phyloP scores from a whole-genome alignment of 345 rosid species.

The Syzygium grande region DNA sequence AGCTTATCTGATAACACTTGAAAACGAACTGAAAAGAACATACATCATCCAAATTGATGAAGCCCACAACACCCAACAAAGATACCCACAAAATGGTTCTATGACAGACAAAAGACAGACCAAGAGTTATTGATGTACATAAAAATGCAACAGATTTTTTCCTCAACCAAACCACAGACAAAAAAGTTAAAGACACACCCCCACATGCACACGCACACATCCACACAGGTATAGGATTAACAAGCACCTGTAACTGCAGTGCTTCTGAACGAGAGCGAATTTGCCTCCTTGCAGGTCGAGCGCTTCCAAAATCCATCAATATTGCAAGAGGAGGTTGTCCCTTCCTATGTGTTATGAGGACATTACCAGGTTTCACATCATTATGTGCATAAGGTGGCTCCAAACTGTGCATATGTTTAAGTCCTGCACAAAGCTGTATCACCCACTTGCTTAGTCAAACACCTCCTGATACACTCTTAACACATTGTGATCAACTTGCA shows the following conservation, averaged over 20 bases:
- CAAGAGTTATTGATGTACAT: neutral
- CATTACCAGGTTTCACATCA: constrained; percentile 98
- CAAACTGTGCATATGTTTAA: constrained; percentile 86
- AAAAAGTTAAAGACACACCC: neutral
- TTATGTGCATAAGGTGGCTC: constrained; percentile 98
- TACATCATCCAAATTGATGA: neutral
- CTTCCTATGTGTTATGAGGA: constrained; percentile 67
- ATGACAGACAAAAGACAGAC: neutral
- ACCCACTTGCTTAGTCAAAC: constrained; percentile 9
- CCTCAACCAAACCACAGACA: neutral
- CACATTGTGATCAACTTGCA: neutral
- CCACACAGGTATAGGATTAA: neutral
- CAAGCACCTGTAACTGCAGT: constrained; percentile 75
- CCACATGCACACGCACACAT: neutral
- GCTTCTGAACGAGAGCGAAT: constrained; percentile 92
- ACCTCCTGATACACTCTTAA: neutral
- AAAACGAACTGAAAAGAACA: neutral
- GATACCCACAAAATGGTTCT: neutral
- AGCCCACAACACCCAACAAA: neutral
- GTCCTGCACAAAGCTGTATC: constrained; percentile 90
- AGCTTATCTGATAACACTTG: neutral
- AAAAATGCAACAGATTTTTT: neutral
- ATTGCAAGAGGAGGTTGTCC: constrained; percentile 81
- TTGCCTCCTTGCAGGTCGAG: constrained; percentile 81
- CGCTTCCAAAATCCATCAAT: constrained; percentile 98